These are phyloP conservation scores for Rhizophora mangle DNA, from an alignment of 345 rosid genomes.

Conservation along the genomic window DNA sequence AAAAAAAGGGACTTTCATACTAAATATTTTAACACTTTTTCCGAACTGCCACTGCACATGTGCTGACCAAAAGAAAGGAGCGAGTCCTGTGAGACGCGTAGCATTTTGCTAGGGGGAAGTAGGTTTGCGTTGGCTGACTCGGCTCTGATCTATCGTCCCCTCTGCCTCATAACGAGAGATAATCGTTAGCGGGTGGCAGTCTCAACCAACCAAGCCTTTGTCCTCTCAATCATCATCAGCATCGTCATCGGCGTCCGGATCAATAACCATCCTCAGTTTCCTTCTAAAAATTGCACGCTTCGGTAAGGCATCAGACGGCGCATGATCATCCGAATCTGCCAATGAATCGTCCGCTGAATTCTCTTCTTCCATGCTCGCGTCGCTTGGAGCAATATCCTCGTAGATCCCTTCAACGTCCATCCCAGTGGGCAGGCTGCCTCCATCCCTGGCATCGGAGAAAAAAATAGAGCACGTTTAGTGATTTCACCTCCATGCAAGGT, in stretches of 20 bases:
- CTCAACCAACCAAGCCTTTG: no score
- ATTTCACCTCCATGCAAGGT: neutral
- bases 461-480: neutral
- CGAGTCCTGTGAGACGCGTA: no score
- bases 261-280: constrained; percentile 60
- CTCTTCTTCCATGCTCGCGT: constrained; percentile 11
- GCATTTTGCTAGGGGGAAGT: no score
- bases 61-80: no score
- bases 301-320: constrained; percentile 8
- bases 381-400: constrained; percentile 16
- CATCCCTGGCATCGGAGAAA: constrained; percentile 31
- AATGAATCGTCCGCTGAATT: constrained; percentile 16
- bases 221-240: no score
- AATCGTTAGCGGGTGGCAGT: no score
- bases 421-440: constrained; percentile 14
- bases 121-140: no score
- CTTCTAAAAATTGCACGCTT: constrained; percentile 41
- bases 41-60: no score
- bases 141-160: no score
- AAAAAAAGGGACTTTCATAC: no score
- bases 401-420: constrained; percentile 7
- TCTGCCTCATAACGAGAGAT: no score
- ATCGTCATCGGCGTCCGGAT: neutral
- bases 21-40: no score
- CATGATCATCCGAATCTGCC: constrained; percentile 40